Conservation (phyloP, 2,329 filamentous ascomycete genomes). For the Neonectria magnoliae region DNA sequence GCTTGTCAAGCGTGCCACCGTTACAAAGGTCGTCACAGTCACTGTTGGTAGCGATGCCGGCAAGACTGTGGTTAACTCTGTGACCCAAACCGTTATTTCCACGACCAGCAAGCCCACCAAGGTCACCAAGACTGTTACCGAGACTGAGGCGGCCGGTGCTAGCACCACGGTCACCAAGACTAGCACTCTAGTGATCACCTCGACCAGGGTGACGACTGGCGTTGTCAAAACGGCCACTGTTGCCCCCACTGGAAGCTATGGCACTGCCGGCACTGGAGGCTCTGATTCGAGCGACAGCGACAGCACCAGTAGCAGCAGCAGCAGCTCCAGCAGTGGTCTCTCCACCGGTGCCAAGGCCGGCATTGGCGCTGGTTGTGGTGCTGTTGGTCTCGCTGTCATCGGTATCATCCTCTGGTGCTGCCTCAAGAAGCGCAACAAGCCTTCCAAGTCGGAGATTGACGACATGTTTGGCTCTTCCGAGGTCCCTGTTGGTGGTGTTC, state of each 20-base stretch:
- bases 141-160: conserved; percentile 49
- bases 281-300: conserved; percentile 23
- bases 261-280: conserved; percentile 28
- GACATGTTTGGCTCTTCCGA: conserved; percentile 55
- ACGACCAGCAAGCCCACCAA: conserved; percentile 45
- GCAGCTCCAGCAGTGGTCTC: conserved; percentile 43
- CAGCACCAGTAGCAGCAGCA: conserved; percentile 25
- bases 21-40: conserved; percentile 47
- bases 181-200: conserved; percentile 49
- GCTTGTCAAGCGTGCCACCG: conserved; percentile 49
- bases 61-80: conserved; percentile 42
- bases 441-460: conserved; percentile 49
- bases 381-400: conserved; percentile 49
- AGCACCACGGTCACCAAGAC: conserved; percentile 51
- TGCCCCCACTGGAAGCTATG: conserved; percentile 39
- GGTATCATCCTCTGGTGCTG: conserved; percentile 45
- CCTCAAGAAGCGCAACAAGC: conserved; percentile 45
- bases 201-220: conserved; percentile 47
- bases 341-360: conserved; percentile 56
- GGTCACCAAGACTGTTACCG: conserved; percentile 45
- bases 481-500: conserved; percentile 50
- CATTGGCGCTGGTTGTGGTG: conserved; percentile 53
- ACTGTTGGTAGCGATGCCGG: conserved; percentile 38
- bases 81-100: conserved; percentile 46
- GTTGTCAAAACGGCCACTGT: conserved; percentile 43